Percentiles rank a stretch among this genome's conserved stretches.
phyloP scores from a whole-genome alignment of 306 rosid genomes.

The Arachis stenosperma region DNA sequence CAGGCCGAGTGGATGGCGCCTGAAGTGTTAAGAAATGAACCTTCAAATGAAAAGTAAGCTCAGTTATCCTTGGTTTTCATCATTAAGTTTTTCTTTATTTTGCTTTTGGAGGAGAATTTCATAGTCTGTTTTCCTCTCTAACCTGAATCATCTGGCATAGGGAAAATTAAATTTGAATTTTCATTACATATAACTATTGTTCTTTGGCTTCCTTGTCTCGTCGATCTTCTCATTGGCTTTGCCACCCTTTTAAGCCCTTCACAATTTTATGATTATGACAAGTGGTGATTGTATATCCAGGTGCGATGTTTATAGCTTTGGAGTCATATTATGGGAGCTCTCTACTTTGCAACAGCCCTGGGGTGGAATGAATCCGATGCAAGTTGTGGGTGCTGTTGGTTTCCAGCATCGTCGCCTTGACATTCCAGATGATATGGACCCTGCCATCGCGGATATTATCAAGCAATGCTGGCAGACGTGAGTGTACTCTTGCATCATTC shows the following conservation, averaged over 20 bases:
- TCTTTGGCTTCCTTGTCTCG: constrained; percentile 3
- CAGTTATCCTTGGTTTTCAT: constrained; percentile 20
- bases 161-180: not conserved
- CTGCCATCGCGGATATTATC: constrained; percentile 77
- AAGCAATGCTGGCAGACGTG: constrained; percentile 94
- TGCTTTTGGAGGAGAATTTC: not conserved
- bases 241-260: not conserved
- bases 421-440: constrained; percentile 79
- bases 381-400: constrained; percentile 99
- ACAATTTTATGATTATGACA: constrained; percentile 28
- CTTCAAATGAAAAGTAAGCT: constrained; percentile 89
- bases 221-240: not conserved
- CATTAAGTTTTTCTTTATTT: not conserved
- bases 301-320: constrained; percentile 92
- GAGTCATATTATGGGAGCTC: constrained; percentile 97
- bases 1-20: constrained; percentile 99
- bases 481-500: constrained; percentile 40
- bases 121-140: not conserved
- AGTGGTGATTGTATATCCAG: constrained; percentile 47
- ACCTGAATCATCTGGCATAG: constrained; percentile 11
- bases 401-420: constrained; percentile 99
- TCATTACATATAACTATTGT: constrained; percentile 2
- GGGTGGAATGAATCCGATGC: constrained; percentile 99
- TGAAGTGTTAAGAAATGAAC: constrained; percentile 94
- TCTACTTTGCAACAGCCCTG: constrained; percentile 92